Conservation (phyloP, 2,329 filamentous ascomycete species). For the Fusarium virguliforme region DNA sequence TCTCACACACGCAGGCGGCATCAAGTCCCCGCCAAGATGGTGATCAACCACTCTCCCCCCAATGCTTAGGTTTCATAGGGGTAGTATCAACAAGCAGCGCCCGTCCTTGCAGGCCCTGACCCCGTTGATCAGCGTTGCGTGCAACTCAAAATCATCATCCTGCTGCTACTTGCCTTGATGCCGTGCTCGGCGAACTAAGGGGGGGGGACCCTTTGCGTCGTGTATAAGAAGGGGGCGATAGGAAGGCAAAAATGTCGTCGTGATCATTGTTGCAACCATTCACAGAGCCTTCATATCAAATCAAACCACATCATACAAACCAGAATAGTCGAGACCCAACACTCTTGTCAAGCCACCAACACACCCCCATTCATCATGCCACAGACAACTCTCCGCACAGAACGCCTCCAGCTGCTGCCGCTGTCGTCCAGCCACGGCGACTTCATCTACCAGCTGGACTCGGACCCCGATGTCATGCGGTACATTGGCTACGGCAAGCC, state of each 20-base stretch:
- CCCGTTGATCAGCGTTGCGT: conserved; percentile 32
- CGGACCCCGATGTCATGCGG: conserved; percentile 43
- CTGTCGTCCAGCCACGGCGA: conserved; percentile 41
- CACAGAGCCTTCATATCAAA: conserved; percentile 9
- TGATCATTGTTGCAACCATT: conserved; percentile 3
- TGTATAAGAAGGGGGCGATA: conserved; percentile 38
- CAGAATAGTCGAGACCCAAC: background rate
- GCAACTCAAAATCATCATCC: background rate
- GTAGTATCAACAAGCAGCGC: background rate
- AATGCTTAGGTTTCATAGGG: conserved; percentile 31
- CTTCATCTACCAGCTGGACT: conserved; percentile 43
- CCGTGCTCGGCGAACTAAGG: background rate
- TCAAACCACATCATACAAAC: background rate
- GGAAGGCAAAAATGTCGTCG: background rate
- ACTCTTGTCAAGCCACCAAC: conserved; percentile 6
- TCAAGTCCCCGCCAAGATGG: conserved; percentile 35
- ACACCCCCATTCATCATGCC: conserved; percentile 27
- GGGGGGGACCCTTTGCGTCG: conserved; percentile 17
- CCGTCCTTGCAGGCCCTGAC: conserved; percentile 10
- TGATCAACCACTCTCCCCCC: conserved; percentile 31
- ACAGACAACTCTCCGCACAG: conserved; percentile 42
- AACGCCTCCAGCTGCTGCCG: conserved; percentile 40
- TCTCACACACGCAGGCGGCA: conserved; percentile 13
- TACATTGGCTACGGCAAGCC: conserved; percentile 48
- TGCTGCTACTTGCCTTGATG: conserved; percentile 1